Base-by-base conservation (phyloP, 1,284 basidiomycete species). In the Ganoderma multipileum region DNA sequence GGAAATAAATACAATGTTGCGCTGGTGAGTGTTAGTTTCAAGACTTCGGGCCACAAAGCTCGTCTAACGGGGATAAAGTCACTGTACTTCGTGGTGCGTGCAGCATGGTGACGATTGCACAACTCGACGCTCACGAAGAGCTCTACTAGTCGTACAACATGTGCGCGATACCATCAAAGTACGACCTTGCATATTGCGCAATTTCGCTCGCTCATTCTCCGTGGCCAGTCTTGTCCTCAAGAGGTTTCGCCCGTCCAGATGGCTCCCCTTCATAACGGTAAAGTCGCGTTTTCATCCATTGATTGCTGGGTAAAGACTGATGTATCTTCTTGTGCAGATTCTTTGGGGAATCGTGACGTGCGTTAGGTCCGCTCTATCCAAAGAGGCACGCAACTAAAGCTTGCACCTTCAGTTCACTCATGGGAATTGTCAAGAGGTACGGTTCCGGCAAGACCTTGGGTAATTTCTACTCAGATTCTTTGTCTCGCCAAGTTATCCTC, bases 1-100 rank as follows among this genome's bases (percentile, higher is more conserved):
- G 87, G 88, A 8, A 83, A 89, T 72, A 80, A 82, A 72, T 92
- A 87, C 72, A 91, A 91, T 72, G 86, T 91, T 39, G 88, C 89
- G 0, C 76, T 91, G 74, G 90, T 91, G 38, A 6, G 79, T 73
- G 74, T 73, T 33, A 23, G 26, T 33, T 18, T 5, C n/a, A 20
- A 33, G 33, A 33, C 6, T 9, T n/a, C 44, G 11, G 7, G 16
- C 6, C 23, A 11, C 26, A 2, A 8, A 50, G 8, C 3, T n/a
- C 33, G 38, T 16, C 33, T 63, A 30, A 52, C 23, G 3, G 14
- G 47, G 47, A 63, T 38, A n/a, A n/a, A 91, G 90, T 91, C 89
- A 0, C 87, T 89, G 85, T 91, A 86, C 76, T 91, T 91, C 76
- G 84, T 91, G 44, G 90, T 91, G 75, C 61, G 87, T 76, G 6